Conservation (phyloP, 148 eudicot species). For the Silene latifolia region DNA sequence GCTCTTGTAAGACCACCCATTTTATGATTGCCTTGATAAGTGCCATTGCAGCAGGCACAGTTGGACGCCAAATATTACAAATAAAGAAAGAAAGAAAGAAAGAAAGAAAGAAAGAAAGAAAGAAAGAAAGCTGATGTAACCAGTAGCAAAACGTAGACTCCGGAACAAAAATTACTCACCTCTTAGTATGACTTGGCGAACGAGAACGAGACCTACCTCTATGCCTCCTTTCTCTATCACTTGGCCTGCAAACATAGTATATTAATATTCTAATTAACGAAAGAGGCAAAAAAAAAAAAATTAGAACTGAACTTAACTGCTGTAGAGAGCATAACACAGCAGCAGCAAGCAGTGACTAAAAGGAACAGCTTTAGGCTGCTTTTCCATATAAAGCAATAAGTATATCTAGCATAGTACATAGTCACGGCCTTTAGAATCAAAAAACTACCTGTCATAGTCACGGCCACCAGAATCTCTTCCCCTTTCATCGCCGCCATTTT, state of each 20-base stretch:
- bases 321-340: background rate
- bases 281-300: background rate
- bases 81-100: no score
- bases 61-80: background rate
- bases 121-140: background rate
- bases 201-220: conserved; percentile 52
- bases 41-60: background rate
- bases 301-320: background rate
- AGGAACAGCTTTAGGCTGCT: background rate
- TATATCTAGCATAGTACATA: background rate
- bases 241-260: conserved; percentile 34
- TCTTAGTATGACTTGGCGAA: conserved; percentile 49
- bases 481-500: conserved; percentile 47
- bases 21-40: background rate
- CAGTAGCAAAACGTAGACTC: conserved; percentile 1
- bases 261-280: background rate
- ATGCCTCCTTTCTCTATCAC: conserved; percentile 55
- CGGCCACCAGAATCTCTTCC: conserved; percentile 44
- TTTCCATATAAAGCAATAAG: background rate
- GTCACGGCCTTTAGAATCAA: background rate
- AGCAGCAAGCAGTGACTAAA: background rate
- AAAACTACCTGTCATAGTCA: conserved; percentile 52
- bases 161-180: conserved; percentile 24
- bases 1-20: background rate
- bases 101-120: background rate